phyloP scores from a whole-genome alignment of 1,139 yeast species.

The Suhomyces yuchorum region DNA sequence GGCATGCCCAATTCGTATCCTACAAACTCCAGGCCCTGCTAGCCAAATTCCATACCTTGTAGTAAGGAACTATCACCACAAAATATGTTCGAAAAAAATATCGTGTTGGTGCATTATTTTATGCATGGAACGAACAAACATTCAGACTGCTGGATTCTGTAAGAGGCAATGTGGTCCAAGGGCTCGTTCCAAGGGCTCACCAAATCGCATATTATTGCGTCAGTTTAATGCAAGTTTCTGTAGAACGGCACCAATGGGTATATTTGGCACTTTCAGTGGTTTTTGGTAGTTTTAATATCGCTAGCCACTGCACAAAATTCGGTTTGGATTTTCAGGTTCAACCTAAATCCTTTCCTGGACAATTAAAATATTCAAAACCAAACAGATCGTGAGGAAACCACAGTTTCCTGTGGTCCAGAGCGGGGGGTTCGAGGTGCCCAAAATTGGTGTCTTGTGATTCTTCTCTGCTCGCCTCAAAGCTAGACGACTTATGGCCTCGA shows the following conservation, averaged over 20 bases:
- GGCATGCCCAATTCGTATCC: too few species aligned
- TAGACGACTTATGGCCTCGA: too few species aligned
- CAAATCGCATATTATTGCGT: not conserved
- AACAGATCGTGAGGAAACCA: not conserved
- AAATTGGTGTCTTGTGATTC: too few species aligned
- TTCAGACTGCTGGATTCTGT: not conserved
- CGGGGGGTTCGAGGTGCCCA: too few species aligned
- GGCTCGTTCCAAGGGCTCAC: not conserved
- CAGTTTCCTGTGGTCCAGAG: not conserved
- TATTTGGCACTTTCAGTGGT: not conserved
- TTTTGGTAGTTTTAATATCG: too few species aligned
- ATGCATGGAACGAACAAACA: not conserved
- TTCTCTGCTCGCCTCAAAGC: too few species aligned
- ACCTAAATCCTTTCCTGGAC: not conserved
- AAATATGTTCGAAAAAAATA: not conserved
- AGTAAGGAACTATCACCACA: not conserved
- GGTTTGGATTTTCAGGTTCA: not conserved
- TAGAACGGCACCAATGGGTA: not conserved
- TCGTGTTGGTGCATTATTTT: not conserved
- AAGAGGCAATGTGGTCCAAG: not conserved
- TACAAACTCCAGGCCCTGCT: too few species aligned
- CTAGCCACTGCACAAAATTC: too few species aligned
- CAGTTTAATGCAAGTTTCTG: not conserved
- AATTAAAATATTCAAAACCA: not conserved
- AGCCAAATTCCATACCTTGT: too few species aligned